phyloP scores from a whole-genome alignment of 1,284 basidiomycete genomes.

The Puccinia polysora region DNA sequence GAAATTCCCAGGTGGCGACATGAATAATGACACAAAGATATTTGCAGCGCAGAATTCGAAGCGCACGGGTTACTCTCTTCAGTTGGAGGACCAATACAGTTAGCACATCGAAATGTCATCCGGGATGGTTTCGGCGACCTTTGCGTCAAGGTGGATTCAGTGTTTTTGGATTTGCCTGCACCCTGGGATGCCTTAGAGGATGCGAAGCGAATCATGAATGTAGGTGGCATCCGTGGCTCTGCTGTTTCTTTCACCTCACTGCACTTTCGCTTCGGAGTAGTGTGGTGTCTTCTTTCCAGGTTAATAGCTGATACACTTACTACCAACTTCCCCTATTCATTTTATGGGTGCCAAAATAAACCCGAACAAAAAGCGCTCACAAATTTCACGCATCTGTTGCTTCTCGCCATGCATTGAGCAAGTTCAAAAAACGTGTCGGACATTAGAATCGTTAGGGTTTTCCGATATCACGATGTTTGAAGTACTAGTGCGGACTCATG shows the following conservation, averaged over 20 bases:
- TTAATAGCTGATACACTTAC: neutral
- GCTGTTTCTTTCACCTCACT: no score
- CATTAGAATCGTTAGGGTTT: conserved; percentile 82
- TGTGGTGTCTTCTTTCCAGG: conserved; percentile 9
- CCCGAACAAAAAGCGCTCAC: conserved; percentile 79
- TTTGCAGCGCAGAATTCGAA: conserved; percentile 73
- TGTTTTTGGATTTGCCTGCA: conserved; percentile 95
- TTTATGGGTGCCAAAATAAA: no score
- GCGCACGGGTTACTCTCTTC: conserved; percentile 68
- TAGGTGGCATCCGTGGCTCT: no score
- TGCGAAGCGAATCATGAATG: conserved; percentile 72
- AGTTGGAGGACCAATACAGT: conserved; percentile 61
- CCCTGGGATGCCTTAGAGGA: conserved; percentile 93
- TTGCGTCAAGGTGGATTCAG: conserved; percentile 68
- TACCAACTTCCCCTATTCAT: conserved; percentile 23
- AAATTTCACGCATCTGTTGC: conserved; percentile 82
- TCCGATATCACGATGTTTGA: conserved; percentile 90
- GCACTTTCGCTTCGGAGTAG: no score
- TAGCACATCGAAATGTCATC: conserved; percentile 91
- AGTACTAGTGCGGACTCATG: conserved; percentile 77
- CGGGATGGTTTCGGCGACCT: conserved; percentile 87
- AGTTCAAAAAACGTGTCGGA: conserved; percentile 81
- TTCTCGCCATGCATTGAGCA: conserved; percentile 99
- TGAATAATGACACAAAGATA: conserved; percentile 12
- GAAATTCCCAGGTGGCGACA: conserved; percentile 21